phyloP scores from a whole-genome alignment of 1,284 basidiomycete genomes.

The Cerrena zonata region DNA sequence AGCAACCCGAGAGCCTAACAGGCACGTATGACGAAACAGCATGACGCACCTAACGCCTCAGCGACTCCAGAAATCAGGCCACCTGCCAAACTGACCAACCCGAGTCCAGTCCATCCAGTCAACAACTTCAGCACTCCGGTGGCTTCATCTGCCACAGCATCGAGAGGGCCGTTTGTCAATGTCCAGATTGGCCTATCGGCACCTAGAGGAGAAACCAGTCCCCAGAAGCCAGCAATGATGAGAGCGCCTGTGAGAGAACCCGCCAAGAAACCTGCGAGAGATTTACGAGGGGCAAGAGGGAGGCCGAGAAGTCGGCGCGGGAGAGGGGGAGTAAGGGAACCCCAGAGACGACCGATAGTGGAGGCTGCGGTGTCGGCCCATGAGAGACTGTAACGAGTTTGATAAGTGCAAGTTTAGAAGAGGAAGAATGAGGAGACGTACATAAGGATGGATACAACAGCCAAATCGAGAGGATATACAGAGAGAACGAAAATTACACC shows the following conservation, averaged over 20 bases:
- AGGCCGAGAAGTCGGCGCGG: constrained; percentile 58
- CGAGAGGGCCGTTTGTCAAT: constrained; percentile 38
- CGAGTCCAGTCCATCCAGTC: constrained; percentile 50
- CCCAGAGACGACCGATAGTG: constrained; percentile 84
- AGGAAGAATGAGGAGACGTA: constrained; percentile 35
- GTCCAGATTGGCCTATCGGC: constrained; percentile 47
- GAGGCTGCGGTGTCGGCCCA: constrained; percentile 97
- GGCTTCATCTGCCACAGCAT: constrained; percentile 3
- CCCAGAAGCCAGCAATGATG: constrained; percentile 80
- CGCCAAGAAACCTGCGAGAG: constrained; percentile 83
- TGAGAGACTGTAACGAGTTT: constrained; percentile 59
- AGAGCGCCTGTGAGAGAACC: constrained; percentile 73
- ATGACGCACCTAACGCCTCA: constrained; percentile 71
- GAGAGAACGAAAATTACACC: constrained; percentile 82
- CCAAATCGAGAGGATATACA: constrained; percentile 81
- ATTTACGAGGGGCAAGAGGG: constrained; percentile 80
- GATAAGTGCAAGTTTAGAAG: constrained; percentile 1
- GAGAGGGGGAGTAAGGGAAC: constrained; percentile 70
- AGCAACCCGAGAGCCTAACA: constrained; percentile 13
- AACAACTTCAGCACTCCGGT: constrained; percentile 15
- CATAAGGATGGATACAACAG: constrained; percentile 85
- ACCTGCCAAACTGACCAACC: constrained; percentile 54
- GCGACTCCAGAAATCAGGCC: constrained; percentile 78
- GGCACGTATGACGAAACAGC: constrained; percentile 8
- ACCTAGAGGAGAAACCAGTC: constrained; percentile 44